Conservation (phyloP, 1,284 basidiomycete genomes). For the Naganishia cerealis region DNA sequence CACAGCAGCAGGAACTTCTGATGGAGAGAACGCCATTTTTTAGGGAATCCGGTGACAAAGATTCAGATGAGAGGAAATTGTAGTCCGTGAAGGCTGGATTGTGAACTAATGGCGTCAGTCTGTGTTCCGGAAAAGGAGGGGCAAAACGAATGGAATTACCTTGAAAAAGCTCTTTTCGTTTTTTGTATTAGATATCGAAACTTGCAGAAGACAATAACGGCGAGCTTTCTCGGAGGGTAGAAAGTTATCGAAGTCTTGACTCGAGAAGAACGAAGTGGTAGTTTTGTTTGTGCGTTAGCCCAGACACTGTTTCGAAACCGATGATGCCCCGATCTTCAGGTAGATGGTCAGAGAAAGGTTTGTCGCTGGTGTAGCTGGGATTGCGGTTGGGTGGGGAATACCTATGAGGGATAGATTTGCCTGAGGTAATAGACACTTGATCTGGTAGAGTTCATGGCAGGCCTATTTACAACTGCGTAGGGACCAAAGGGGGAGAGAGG, state of each 20-base stretch:
- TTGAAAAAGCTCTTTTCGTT: slow-evolving; percentile 1
- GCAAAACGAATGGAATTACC: neutral
- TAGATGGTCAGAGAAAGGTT: slow-evolving; percentile 25
- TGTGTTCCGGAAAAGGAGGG: neutral
- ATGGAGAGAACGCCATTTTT: slow-evolving; percentile 28
- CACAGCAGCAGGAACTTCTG: slow-evolving; percentile 26
- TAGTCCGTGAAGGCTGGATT: neutral
- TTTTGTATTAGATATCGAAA: slow-evolving; percentile 18
- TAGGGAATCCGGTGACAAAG: slow-evolving; percentile 2
- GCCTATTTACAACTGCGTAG: slow-evolving; percentile 12
- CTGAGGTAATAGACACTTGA: neutral
- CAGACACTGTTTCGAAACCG: slow-evolving; percentile 23
- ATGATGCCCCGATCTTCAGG: slow-evolving; percentile 14
- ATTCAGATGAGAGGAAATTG: slow-evolving; percentile 1
- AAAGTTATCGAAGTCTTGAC: slow-evolving; percentile 15
- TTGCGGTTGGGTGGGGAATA: slow-evolving; percentile 27
- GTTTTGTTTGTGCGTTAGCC: slow-evolving; percentile 23
- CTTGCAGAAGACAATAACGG: neutral
- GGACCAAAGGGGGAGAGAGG: slow-evolving; percentile 1
- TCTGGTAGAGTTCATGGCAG: slow-evolving; percentile 8
- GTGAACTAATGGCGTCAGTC: neutral
- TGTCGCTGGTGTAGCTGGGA: slow-evolving; percentile 32
- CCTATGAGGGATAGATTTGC: slow-evolving; percentile 7
- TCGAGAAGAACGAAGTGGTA: neutral
- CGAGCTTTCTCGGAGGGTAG: slow-evolving; percentile 28